Evolutionary conservation across 805 yeast species (phyloP), one percentile per base, ranked within the genome.

Genomic region (Lachancea sp.): DNA sequence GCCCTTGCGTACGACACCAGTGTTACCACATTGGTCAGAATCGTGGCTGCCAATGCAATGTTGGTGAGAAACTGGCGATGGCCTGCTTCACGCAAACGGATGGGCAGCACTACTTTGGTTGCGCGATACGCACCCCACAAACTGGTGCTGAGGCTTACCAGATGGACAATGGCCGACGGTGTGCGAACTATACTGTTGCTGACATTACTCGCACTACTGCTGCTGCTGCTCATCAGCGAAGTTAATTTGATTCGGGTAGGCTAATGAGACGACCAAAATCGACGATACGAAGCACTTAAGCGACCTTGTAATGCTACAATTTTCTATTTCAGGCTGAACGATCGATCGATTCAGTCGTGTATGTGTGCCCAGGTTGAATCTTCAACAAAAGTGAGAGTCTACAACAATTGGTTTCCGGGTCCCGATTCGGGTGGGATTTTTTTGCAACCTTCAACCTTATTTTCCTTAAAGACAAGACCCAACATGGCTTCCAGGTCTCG

Each of bases 31-130:
- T 69, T 71, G 48, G 73, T 71, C 36, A 72, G 46, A 9, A 78
- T 51, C 2, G 85, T 73, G 15, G 73, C 56, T 1, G 64, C 55
- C 27, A 82, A 69, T 8, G 83, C 74, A n/a, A 82, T 55, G 57
- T 82, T 83, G 3, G 93, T 85, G 41, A 84, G 67, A 58, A 85
- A 85, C 57, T 85, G 91, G 64, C 73, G 74, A 46, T 77, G 84
- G 1, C 91, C 91, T 1, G 81, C 91, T 18, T 65, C 60, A 1
- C 56, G 66, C 22, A 83, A 61, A 31, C 63, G 67, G 1, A 63
- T 66, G 0, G 89, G 88, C 20, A 84, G 62, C 12, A 56, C 36
- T 11, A 65, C 48, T 12, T 38, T 22, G 4, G 62, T 45, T 29
- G 63, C 61, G n/a, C 45, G 38, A 41, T 48, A 49, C n/a, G 62